Evolutionary conservation across 192 early-diverging fungal genomes (phyloP), one percentile per base, ranked within the genome.

Genomic region (Linnemannia exigua): DNA sequence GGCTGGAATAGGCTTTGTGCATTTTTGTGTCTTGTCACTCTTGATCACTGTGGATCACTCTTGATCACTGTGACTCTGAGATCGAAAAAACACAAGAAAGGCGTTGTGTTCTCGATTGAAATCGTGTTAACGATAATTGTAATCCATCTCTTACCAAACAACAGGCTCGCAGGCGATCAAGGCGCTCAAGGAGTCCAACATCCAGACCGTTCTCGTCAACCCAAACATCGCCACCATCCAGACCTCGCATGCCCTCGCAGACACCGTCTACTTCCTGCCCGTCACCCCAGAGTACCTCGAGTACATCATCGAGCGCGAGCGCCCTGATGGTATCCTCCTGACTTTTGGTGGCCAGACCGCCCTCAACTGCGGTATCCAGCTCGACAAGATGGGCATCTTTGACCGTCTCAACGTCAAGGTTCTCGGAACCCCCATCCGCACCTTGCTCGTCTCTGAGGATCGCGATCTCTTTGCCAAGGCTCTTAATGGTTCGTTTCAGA

Each of bases 221-320:
- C 98, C 98, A 70, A 99, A 99, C 89, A 99, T 99, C 87, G 98
- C 98, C 47, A 99, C 98, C 6, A 96, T 99, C 67, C 98, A 99
- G 92, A 99, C 98, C 44, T 96, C 95, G 37, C 93, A 97, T 81
- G 95, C 94, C 63, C 91, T 99, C 48, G 98, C 98, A 1, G 96
- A 98, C 89, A 91, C 93, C 50, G 97, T 98, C 33, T 99, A 98
- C 92, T 99, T 99, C 84, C 80, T 99, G 44, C 98, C 98, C 12
- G 95, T 99, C 79, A 97, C 95, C 25, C 94, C 97, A 19, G 95
- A 99, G 82, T 98, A 96, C 82, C 89, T 99, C 63, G 93, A 93
- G 72, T 93, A 98, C 83, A 95, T 99, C 67, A 94, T 99, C 78
- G 94, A 98, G 88, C 90, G 94, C 76, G 98, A 99, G 89, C 91